Evolutionary conservation across 495 filamentous ascomycete species (phyloP).

Genomic region (Trichoderma reesei): DNA sequence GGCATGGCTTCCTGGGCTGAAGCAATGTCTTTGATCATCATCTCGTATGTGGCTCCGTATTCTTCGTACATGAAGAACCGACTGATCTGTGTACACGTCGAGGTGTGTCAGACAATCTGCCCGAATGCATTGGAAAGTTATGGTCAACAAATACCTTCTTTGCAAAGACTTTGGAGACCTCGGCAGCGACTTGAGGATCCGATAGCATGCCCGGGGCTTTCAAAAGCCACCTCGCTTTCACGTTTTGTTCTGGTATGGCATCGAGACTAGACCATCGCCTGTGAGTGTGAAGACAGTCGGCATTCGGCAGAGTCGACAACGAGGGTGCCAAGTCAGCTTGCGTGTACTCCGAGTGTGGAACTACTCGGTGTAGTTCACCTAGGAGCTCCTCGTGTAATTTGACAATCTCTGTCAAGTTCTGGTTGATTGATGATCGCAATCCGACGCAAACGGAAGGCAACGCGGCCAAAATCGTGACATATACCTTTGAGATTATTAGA

Average conservation of each 20-base stretch:
- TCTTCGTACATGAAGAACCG: slow-evolving; percentile 81
- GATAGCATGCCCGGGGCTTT: slow-evolving; percentile 46
- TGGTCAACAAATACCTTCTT: slow-evolving; percentile 47
- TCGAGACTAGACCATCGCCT: slow-evolving; percentile 53
- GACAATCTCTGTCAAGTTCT: slow-evolving; percentile 58
- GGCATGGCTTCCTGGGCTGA: slow-evolving; percentile 57
- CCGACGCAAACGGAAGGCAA: slow-evolving; percentile 46
- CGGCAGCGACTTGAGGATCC: slow-evolving; percentile 59
- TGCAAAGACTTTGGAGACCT: slow-evolving; percentile 69
- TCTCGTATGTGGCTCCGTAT: slow-evolving; percentile 77
- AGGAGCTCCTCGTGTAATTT: slow-evolving; percentile 63
- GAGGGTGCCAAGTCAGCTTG: slow-evolving; percentile 30
- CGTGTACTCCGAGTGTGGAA: slow-evolving; percentile 54
- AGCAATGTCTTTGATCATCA: slow-evolving; percentile 68
- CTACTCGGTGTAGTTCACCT: slow-evolving; percentile 49
- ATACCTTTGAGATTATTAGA: slow-evolving; percentile 46
- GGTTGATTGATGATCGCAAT: slow-evolving; percentile 51
- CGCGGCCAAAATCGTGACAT: slow-evolving; percentile 55
- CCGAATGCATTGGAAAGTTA: no score
- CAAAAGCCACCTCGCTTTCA: slow-evolving; percentile 31
- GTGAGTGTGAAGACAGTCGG: slow-evolving; percentile 15
- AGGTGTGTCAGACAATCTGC: neutral
- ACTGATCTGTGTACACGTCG: slow-evolving; percentile 46
- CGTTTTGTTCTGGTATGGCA: slow-evolving; percentile 43
- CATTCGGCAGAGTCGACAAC: neutral